Evolutionary conservation across 306 rosid genomes (phyloP).

Genomic region (Ammopiptanthus mongolicus): DNA sequence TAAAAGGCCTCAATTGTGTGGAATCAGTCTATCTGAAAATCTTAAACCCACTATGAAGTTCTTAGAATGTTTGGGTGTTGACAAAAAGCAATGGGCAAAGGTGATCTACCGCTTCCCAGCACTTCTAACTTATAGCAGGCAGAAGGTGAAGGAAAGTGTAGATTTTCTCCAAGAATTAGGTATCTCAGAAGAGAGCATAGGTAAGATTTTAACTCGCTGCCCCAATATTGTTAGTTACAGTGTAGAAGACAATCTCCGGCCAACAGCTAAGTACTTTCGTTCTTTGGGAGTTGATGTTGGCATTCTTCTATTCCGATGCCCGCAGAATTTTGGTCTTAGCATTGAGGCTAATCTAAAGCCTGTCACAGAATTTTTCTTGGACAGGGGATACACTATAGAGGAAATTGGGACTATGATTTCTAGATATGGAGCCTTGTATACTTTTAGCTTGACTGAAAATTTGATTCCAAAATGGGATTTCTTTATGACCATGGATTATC

Average conservation of each 20-base stretch:
- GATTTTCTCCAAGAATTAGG: constrained; percentile 69
- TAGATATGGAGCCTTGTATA: constrained; percentile 68
- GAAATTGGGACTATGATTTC: constrained; percentile 80
- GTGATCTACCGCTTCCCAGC: constrained; percentile 86
- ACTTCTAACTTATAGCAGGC: constrained; percentile 74
- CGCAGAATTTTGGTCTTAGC: constrained; percentile 78
- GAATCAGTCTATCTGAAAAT: constrained; percentile 79
- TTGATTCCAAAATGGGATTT: constrained; percentile 81
- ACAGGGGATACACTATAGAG: constrained; percentile 59
- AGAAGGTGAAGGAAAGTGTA: constrained; percentile 50
- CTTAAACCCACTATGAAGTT: constrained; percentile 81
- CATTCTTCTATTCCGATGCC: constrained; percentile 57
- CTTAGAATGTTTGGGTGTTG: constrained; percentile 77
- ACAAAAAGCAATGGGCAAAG: constrained; percentile 87
- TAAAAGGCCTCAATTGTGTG: constrained; percentile 93
- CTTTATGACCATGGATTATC: constrained; percentile 68
- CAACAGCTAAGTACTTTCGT: constrained; percentile 66
- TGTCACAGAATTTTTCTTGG: constrained; percentile 67
- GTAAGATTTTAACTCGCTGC: constrained; percentile 78
- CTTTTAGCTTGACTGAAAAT: constrained; percentile 67
- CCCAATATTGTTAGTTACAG: constrained; percentile 74
- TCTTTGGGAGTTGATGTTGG: constrained; percentile 83
- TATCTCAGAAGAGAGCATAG: constrained; percentile 61
- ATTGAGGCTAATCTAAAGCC: constrained; percentile 79
- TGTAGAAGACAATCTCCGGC: constrained; percentile 84